Percentiles rank a stretch among this genome's conserved stretches.
phyloP scores from a whole-genome alignment of 139 green algal species.

The Pseudopediastrum boryanum region DNA sequence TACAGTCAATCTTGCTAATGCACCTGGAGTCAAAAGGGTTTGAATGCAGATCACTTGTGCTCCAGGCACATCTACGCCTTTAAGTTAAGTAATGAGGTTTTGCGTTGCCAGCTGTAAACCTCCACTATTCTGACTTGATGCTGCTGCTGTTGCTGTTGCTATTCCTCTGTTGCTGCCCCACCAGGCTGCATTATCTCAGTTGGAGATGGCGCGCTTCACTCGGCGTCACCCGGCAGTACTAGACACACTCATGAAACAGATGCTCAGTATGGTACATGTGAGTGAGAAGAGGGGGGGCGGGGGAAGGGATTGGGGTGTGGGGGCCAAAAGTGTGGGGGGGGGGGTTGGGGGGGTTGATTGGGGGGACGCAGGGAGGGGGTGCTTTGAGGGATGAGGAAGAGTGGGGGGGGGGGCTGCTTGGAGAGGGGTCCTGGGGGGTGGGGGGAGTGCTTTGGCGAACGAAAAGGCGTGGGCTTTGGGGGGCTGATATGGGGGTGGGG shows the following conservation, averaged over 20 bases:
- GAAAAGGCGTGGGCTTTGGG: too few relatives aligned
- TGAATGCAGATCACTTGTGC: background rate
- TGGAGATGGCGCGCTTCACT: constrained; percentile 91
- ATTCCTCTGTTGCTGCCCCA: background rate
- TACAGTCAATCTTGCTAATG: background rate
- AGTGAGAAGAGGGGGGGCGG: too few relatives aligned
- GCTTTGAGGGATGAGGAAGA: too few relatives aligned
- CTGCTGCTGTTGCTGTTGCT: background rate
- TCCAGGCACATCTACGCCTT: background rate
- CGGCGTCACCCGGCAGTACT: constrained; percentile 81
- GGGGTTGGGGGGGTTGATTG: too few relatives aligned
- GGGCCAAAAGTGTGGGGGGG: too few relatives aligned
- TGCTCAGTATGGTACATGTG: constrained; percentile 77
- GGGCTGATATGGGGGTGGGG: too few relatives aligned
- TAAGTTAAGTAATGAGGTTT: background rate
- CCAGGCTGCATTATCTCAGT: constrained; percentile 61
- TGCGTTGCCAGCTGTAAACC: background rate
- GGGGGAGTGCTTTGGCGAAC: too few relatives aligned
- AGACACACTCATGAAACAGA: constrained; percentile 79
- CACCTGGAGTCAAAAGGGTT: background rate
- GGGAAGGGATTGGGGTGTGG: too few relatives aligned
- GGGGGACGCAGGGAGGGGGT: too few relatives aligned
- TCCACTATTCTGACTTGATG: background rate
- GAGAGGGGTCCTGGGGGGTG: too few relatives aligned
- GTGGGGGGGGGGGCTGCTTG: too few relatives aligned